Base-by-base conservation (phyloP, 179 eudicot species). In the Spergularia azorica region DNA sequence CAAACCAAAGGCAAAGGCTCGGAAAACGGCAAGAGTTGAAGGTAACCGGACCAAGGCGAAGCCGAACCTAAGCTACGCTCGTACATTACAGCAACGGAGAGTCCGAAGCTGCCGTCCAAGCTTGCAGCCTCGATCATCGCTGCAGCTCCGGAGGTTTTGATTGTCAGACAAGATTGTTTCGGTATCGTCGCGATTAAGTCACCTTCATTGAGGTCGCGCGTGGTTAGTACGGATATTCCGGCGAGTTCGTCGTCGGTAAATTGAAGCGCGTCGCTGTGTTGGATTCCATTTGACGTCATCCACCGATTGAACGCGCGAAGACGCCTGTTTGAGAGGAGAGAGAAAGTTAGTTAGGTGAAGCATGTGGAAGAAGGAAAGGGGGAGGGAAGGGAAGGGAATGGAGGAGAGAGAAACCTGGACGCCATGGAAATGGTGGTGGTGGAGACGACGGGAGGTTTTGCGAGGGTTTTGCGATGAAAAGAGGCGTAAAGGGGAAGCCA, bases 161-260 rank as follows among this genome's bases (percentile, higher is more conserved):
- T 73, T 1, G 98, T 95, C 32, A 95, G 86, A 69, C 99, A 95
- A 12, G 89, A 81, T 20, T 55, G 65, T 75, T 90, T 93, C 6
- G 98, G 99, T 38, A 95, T 95, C 10, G 85, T 89, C 0, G 97
- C 97, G 14, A 93, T 89, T 11, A 90, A 71, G 52, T 91, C 95
- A 6, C 90, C 98, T 59, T 86, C 90, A 20, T 79, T 79, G 64
- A 95, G 65, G 14, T 90, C 86, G 84, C 86, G 83, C 16, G 83
- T 50, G 3, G 98, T 71, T 48, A 58, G 77, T 2, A 95, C 92
- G 32, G 75, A 87, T 51, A 88, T 84, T 32, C 83, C 84, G 46
- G 77, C 63, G 75, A 21, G 80, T 15, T 78, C 76, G 0, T 96
- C 90, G 70, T 94, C 89, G 78, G 90, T 88, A 82, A 80, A 89